Conservation (phyloP, 2,329 filamentous ascomycete genomes). For the Fusarium chuoi region DNA sequence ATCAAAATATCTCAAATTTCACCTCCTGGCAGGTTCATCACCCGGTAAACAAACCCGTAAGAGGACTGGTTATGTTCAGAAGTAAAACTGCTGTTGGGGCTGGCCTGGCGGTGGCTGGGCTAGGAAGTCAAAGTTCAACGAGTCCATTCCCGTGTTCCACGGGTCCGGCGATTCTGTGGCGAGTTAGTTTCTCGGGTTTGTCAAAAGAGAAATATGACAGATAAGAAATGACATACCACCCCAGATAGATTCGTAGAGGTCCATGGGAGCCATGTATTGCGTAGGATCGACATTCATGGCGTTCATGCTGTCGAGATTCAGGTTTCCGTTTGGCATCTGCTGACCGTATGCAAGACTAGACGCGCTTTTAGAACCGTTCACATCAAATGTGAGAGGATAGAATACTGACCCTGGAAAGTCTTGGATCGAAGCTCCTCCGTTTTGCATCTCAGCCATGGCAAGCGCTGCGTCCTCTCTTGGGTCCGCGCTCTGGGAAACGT, state of each 20-base stretch:
- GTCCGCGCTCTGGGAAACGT: constrained; percentile 52
- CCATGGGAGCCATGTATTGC: constrained; percentile 73
- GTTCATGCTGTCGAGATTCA: constrained; percentile 57
- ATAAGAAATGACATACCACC: constrained; percentile 62
- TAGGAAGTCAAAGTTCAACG: constrained; percentile 70
- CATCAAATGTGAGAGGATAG: background rate
- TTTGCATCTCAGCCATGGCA: constrained; percentile 73
- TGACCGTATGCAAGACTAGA: constrained; percentile 51
- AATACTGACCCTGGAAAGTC: constrained; percentile 56
- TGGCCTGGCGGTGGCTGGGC: constrained; percentile 69
- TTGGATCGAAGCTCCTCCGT: constrained; percentile 58
- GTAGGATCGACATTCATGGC: constrained; percentile 66
- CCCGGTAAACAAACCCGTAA: background rate
- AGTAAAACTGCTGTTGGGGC: constrained; percentile 68
- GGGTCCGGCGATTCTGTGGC: constrained; percentile 67
- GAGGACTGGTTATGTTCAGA: constrained; percentile 48
- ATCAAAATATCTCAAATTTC: background rate
- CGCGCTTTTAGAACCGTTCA: constrained; percentile 25
- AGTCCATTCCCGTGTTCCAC: constrained; percentile 65
- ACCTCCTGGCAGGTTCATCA: background rate
- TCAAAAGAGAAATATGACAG: background rate
- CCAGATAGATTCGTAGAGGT: constrained; percentile 75
- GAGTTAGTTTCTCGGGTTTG: constrained; percentile 20
- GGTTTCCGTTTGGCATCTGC: constrained; percentile 48
- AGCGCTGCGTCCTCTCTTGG: constrained; percentile 71